Percentiles rank a stretch among this genome's conserved stretches.
Evolutionary conservation across 75 land plant genomes (phyloP).

Genomic region (Larix kaempferi): DNA sequence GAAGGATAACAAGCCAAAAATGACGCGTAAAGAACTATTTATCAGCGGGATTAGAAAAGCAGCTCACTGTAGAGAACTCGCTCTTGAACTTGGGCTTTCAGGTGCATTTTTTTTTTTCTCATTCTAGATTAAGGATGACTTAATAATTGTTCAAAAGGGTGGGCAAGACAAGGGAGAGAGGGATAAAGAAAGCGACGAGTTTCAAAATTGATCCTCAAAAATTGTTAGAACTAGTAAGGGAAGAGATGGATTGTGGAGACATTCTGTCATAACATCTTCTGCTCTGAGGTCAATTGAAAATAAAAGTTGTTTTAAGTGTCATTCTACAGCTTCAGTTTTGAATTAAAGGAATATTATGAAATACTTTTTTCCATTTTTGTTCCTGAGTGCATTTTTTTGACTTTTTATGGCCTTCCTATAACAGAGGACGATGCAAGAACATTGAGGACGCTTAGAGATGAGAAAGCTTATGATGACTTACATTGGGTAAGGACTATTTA

Average conservation of each 20-base stretch:
- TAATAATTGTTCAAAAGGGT: not conserved
- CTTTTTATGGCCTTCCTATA: not conserved
- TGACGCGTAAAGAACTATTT: slow-evolving; percentile 8
- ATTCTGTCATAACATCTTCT: not conserved
- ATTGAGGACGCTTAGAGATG: slow-evolving; percentile 6
- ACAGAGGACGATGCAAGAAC: slow-evolving; percentile 6
- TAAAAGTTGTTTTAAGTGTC: not conserved
- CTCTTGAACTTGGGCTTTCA: slow-evolving; percentile 6
- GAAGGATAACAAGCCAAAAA: slow-evolving; percentile 8
- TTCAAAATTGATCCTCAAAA: not conserved
- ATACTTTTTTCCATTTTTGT: not conserved
- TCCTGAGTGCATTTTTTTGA: not conserved
- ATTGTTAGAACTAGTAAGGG: not conserved
- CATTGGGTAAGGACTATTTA: slow-evolving; percentile 8
- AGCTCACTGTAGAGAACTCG: slow-evolving; percentile 5
- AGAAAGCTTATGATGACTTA: slow-evolving; percentile 9
- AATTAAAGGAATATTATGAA: not conserved
- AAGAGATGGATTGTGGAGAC: not conserved
- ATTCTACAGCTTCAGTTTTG: not conserved
- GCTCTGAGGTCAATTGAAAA: not conserved
- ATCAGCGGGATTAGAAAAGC: slow-evolving; percentile 7
- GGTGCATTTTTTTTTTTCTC: not conserved
- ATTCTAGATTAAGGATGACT: not conserved
- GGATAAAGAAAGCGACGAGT: not conserved
- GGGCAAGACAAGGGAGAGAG: not conserved